Evolutionary conservation across 2,329 filamentous ascomycete species (phyloP), one percentile per base, ranked within the genome.

Genomic region (Diaporthe ilicicola): DNA sequence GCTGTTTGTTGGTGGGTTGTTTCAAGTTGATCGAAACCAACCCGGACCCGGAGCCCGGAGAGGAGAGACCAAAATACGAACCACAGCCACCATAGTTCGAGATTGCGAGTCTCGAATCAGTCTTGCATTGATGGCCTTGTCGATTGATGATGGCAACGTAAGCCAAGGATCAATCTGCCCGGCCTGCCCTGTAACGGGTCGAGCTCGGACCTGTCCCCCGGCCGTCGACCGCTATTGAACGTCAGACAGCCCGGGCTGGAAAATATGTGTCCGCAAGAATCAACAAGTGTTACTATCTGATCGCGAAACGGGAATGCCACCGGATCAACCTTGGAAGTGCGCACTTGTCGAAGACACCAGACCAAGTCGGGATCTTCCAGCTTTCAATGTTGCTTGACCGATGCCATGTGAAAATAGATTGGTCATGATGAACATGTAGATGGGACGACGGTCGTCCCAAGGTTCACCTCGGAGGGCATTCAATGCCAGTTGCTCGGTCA

Each of bases 101-200:
- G 66, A 68, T 51, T 68, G 17, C 29, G 15, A 68, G 59, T 68
- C 66, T 59, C 66, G 66, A 68, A 22, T n/a, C 24, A 68, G 66
- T 68, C 50, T 68, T 68, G 66, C 29, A 50, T 68, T 59, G 44
- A 68, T 59, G 22, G 53, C 44, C 42, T 39, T 39, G 42, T 68
- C 22, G 53, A 48, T 44, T 51, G 32, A 34, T 68, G 65, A 48
- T n/a, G 39, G 66, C 44, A 68, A 48, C 44, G 53, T 42, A 68
- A 29, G 59, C 59, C 59, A 64, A 50, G 59, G 44, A 50, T 37
- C n/a, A 51, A 10, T 27, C 12, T 67, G 59, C 39, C 56, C 56
- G 56, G 56, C 19, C 44, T 39, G 59, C 59, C 59, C 59, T 64
- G 59, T 37, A 50, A 50, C 44, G 59, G 27, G 59, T 37, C 17